These are phyloP conservation scores for Acidomyces sp. DNA, from an alignment of 495 filamentous ascomycete genomes.

Conservation along the genomic window DNA sequence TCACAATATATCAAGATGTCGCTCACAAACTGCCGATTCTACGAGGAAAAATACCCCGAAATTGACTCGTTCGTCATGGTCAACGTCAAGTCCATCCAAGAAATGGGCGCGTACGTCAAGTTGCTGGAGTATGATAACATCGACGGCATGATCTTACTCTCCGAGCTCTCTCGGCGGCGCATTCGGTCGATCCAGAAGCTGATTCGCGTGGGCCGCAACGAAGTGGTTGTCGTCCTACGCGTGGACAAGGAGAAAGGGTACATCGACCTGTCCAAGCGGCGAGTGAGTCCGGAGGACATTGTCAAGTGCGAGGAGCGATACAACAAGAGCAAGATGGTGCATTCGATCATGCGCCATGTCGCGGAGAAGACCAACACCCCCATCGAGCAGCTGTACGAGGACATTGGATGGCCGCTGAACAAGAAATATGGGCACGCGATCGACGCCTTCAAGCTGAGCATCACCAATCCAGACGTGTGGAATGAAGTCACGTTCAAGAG, in stretches of 20 bases:
- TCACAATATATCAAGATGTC: constrained; percentile 49
- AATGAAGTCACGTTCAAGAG: constrained; percentile 78
- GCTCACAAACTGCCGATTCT: constrained; percentile 95
- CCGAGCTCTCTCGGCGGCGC: constrained; percentile 88
- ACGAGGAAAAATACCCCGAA: constrained; percentile 96
- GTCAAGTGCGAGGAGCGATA: constrained; percentile 96
- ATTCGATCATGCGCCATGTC: constrained; percentile 94
- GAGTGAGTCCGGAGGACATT: constrained; percentile 94
- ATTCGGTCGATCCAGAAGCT: constrained; percentile 98
- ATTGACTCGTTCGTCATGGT: constrained; percentile 99
- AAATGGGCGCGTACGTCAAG: constrained; percentile 99
- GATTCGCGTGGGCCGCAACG: constrained; percentile 92
- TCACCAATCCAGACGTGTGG: constrained; percentile 97
- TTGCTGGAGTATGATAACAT: constrained; percentile 99
- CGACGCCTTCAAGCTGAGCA: constrained; percentile 96
- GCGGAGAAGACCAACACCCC: constrained; percentile 91
- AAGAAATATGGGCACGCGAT: constrained; percentile 94
- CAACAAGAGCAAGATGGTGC: constrained; percentile 99
- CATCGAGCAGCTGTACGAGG: constrained; percentile 84
- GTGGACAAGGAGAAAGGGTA: constrained; percentile 99
- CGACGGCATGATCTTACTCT: constrained; percentile 98
- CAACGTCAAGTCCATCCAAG: constrained; percentile 68
- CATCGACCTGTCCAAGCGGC: constrained; percentile 95
- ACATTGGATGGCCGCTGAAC: constrained; percentile 92
- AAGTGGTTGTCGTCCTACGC: constrained; percentile 93